Evolutionary conservation across 2,329 filamentous ascomycete species (phyloP).

Genomic region (Penicillium expansum): DNA sequence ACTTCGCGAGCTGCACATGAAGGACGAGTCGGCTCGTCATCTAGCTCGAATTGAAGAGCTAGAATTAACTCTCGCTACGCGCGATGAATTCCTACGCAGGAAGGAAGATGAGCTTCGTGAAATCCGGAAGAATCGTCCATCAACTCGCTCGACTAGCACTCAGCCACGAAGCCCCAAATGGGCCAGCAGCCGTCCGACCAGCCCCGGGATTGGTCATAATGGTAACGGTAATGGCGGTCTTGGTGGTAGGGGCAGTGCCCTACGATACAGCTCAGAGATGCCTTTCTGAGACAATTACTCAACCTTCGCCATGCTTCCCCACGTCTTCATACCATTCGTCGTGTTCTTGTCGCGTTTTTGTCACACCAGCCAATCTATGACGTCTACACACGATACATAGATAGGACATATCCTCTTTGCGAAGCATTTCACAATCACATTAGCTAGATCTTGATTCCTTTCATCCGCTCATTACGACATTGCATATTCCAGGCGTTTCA

Average conservation of each 20-base stretch:
- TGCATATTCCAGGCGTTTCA: conserved; percentile 19
- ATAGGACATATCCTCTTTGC: not conserved
- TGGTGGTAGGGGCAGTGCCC: conserved; percentile 35
- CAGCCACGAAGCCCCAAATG: conserved; percentile 45
- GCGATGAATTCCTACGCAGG: conserved; percentile 41
- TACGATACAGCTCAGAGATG: conserved; percentile 42
- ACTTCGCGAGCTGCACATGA: conserved; percentile 39
- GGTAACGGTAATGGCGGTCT: conserved; percentile 32
- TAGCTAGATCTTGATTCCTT: not conserved
- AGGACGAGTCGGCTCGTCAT: conserved; percentile 35
- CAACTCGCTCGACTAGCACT: conserved; percentile 43
- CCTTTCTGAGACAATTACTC: conserved; percentile 18
- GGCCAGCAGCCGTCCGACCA: conserved; percentile 40
- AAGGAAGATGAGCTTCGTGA: conserved; percentile 48
- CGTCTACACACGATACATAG: conserved; percentile 1
- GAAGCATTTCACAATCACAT: not conserved
- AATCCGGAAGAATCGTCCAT: conserved; percentile 44
- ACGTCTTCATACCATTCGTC: not conserved
- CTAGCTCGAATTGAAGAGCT: conserved; percentile 40
- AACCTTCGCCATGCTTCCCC: not conserved
- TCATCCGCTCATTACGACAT: conserved; percentile 8
- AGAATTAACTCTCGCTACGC: conserved; percentile 34
- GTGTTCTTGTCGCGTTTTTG: not conserved
- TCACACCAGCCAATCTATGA: conserved; percentile 4
- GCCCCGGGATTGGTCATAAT: conserved; percentile 37